These are phyloP conservation scores for Pseudocercospora pini-densiflorae DNA, from an alignment of 2,329 filamentous ascomycete species.

Conservation along the genomic window DNA sequence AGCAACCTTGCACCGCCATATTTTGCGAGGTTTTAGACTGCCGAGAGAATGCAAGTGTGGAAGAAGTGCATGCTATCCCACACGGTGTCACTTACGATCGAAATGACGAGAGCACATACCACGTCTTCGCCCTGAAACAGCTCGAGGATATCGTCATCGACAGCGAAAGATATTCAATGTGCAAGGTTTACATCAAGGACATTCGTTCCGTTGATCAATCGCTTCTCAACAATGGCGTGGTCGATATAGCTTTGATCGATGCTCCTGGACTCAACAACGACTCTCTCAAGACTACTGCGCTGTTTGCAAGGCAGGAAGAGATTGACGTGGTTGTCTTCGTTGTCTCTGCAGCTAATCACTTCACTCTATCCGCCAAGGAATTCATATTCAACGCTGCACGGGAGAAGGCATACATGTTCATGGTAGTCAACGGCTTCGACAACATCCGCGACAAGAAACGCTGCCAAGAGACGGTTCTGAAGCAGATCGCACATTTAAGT, in stretches of 20 bases:
- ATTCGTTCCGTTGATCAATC: slow-evolving; percentile 88
- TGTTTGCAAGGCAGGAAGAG: slow-evolving; percentile 96
- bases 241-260: slow-evolving; percentile 97
- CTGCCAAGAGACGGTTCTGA: slow-evolving; percentile 90
- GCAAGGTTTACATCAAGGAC: slow-evolving; percentile 96
- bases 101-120: slow-evolving; percentile 91
- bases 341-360: slow-evolving; percentile 96
- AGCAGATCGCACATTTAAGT: slow-evolving; percentile 86
- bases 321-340: slow-evolving; percentile 99
- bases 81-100: slow-evolving; percentile 79
- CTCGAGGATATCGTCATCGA: slow-evolving; percentile 90
- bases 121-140: slow-evolving; percentile 77
- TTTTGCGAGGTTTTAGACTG: slow-evolving; percentile 97
- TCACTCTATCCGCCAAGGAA: slow-evolving; percentile 95
- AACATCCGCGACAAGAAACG: slow-evolving; percentile 88
- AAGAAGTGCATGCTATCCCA: slow-evolving; percentile 95
- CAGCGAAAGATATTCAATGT: slow-evolving; percentile 86
- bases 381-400: slow-evolving; percentile 95
- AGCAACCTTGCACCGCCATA: slow-evolving; percentile 97
- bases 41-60: slow-evolving; percentile 84
- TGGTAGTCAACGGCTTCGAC: slow-evolving; percentile 97
- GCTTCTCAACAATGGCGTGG: slow-evolving; percentile 93
- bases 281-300: slow-evolving; percentile 94
- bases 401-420: slow-evolving; percentile 98
- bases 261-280: slow-evolving; percentile 95